A percentile compares a stretch with the other conserved stretches of the same genome.
These are phyloP conservation scores for Coemansia sp. DNA, from an alignment of 192 early-diverging fungal species.

Conservation along the genomic window DNA sequence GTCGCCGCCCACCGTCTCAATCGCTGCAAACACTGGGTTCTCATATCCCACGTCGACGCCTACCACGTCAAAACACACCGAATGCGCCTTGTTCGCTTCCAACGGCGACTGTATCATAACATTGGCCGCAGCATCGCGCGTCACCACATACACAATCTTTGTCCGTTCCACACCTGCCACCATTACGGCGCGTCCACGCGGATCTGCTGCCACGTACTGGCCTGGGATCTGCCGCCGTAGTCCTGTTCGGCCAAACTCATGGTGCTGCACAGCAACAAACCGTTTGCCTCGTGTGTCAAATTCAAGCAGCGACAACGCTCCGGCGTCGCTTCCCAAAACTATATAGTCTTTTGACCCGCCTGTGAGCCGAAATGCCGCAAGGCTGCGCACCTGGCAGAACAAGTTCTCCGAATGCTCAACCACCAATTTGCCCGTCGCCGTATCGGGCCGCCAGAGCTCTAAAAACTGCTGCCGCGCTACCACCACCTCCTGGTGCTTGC, in stretches of 20 bases:
- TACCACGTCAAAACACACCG: slow-evolving; percentile 73
- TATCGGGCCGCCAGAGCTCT: slow-evolving; percentile 78
- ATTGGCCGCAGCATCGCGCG: slow-evolving; percentile 79
- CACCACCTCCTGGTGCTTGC: slow-evolving; percentile 82
- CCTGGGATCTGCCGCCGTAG: slow-evolving; percentile 87
- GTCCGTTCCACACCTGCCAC: slow-evolving; percentile 90
- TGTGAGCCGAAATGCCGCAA: slow-evolving; percentile 82
- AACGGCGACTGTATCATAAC: slow-evolving; percentile 92
- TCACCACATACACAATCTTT: slow-evolving; percentile 96
- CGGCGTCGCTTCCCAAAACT: slow-evolving; percentile 86
- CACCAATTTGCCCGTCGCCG: slow-evolving; percentile 75
- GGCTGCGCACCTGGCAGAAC: slow-evolving; percentile 83
- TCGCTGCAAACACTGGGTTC: slow-evolving; percentile 94
- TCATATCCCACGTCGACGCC: slow-evolving; percentile 98
- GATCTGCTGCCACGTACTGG: slow-evolving; percentile 94
- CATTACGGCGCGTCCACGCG: slow-evolving; percentile 94
- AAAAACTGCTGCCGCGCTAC: slow-evolving; percentile 64
- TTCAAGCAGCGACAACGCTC: slow-evolving; percentile 84
- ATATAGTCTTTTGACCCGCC: slow-evolving; percentile 92
- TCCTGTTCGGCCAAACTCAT: slow-evolving; percentile 93
- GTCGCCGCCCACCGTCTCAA: slow-evolving; percentile 81
- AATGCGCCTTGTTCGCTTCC: slow-evolving; percentile 84
- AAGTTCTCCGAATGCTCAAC: slow-evolving; percentile 68
- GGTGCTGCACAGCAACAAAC: slow-evolving; percentile 82
- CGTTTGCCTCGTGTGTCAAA: slow-evolving; percentile 71